Percentiles rank a stretch among this genome's conserved stretches.
Evolutionary conservation across 169 alveolate genomes (phyloP).

Genomic region (Ichthyophthirius multifiliis): DNA sequence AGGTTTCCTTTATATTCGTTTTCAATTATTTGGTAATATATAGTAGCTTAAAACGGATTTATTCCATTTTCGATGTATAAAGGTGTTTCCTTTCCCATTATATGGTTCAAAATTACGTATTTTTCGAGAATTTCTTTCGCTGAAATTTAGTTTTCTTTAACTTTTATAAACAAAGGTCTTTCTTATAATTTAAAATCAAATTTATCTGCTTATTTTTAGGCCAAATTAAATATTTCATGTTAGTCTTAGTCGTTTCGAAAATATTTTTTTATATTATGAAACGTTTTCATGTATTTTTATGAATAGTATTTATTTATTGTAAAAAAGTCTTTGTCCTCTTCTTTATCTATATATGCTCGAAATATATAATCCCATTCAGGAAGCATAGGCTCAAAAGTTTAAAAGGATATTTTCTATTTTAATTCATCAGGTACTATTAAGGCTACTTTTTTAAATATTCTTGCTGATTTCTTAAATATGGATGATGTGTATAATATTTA

Average conservation of each 20-base stretch:
- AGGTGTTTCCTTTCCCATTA: neutral
- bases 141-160: neutral
- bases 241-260: neutral
- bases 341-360: neutral
- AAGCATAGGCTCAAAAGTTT: neutral
- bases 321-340: neutral
- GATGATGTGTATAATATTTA: neutral
- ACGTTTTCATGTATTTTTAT: neutral
- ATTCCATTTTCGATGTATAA: neutral
- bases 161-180: neutral
- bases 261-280: neutral
- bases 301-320: neutral
- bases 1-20: neutral
- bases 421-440: neutral
- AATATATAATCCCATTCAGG: slow-evolving; percentile 5
- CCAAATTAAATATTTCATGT: neutral
- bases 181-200: neutral
- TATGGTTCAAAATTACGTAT: neutral
- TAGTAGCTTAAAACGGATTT: neutral
- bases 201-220: neutral
- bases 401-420: neutral
- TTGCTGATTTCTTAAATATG: neutral
- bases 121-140: slow-evolving; percentile 2
- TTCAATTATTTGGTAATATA: neutral
- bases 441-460: neutral